Conservation (phyloP, 2,329 filamentous ascomycete species). For the Clarireedia hainanense region DNA sequence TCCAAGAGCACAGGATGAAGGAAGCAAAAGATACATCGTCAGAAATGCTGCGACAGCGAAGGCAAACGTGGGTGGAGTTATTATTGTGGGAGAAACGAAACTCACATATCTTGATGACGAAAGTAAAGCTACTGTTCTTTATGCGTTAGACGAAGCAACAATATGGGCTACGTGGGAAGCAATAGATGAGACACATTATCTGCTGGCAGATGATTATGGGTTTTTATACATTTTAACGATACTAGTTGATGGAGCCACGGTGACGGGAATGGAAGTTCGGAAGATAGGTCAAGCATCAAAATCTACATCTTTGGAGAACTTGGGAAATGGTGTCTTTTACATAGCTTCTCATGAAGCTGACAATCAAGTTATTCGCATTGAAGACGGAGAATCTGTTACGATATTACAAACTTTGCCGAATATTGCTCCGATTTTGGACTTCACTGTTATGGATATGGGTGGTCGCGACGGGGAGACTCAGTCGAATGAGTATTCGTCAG, state of each 20-base stretch:
- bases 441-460: constrained; percentile 93
- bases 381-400: constrained; percentile 38
- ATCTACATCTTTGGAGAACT: constrained; percentile 70
- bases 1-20: constrained; percentile 45
- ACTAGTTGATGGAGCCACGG: constrained; percentile 54
- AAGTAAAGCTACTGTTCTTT: constrained; percentile 57
- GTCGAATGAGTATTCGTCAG: constrained; percentile 87
- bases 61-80: constrained; percentile 59
- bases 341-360: constrained; percentile 90
- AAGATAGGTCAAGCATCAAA: constrained; percentile 60
- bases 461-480: constrained; percentile 71
- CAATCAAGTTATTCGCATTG: constrained; percentile 69
- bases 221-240: constrained; percentile 79
- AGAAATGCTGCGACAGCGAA: constrained; percentile 41
- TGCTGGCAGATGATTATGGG: constrained; percentile 91
- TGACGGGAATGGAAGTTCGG: constrained; percentile 65
- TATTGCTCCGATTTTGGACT: constrained; percentile 87
- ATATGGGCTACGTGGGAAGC: constrained; percentile 90
- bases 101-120: constrained; percentile 80
- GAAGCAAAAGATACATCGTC: constrained; percentile 52
- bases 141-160: constrained; percentile 62
- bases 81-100: constrained; percentile 72
- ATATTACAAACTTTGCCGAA: constrained; percentile 72
- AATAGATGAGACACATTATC: constrained; percentile 71
- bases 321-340: constrained; percentile 67